These are phyloP conservation scores for Dendrocalamus latiflorus DNA, from an alignment of 202 grass and related monocot genomes.

Conservation along the genomic window DNA sequence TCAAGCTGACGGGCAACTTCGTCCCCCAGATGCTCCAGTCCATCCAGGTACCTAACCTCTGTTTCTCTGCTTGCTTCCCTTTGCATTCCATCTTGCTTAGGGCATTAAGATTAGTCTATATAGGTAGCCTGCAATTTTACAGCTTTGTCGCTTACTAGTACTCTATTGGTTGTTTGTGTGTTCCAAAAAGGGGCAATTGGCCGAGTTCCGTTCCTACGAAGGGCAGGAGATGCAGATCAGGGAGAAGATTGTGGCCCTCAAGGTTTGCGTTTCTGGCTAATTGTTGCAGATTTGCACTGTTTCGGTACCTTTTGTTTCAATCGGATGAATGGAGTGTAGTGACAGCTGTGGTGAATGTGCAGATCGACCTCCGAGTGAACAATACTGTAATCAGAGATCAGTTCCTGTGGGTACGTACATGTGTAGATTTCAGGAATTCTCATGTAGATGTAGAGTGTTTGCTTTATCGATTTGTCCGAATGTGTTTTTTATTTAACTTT, in stretches of 20 bases:
- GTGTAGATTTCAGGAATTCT: not conserved
- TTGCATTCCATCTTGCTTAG: not conserved
- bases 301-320: not conserved
- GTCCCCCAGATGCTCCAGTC: slow-evolving; percentile 86
- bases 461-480: not conserved
- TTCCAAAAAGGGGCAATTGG: slow-evolving; percentile 52
- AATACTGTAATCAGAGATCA: slow-evolving; percentile 82
- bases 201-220: slow-evolving; percentile 82
- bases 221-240: slow-evolving; percentile 95
- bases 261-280: slow-evolving; percentile 42
- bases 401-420: slow-evolving; percentile 68
- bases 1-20: slow-evolving; percentile 73
- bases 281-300: not conserved
- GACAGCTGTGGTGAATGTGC: slow-evolving; percentile 12
- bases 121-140: not conserved
- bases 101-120: not conserved
- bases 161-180: not conserved
- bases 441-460: not conserved
- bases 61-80: not conserved
- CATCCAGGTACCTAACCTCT: slow-evolving; percentile 60
- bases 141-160: not conserved
- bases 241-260: slow-evolving; percentile 90
- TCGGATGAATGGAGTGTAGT: not conserved
- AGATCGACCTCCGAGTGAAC: slow-evolving; percentile 91
- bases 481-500: not conserved